Base-by-base conservation (phyloP, 768 basidiomycete genomes). In the Pulveroboletus ravenelii region DNA sequence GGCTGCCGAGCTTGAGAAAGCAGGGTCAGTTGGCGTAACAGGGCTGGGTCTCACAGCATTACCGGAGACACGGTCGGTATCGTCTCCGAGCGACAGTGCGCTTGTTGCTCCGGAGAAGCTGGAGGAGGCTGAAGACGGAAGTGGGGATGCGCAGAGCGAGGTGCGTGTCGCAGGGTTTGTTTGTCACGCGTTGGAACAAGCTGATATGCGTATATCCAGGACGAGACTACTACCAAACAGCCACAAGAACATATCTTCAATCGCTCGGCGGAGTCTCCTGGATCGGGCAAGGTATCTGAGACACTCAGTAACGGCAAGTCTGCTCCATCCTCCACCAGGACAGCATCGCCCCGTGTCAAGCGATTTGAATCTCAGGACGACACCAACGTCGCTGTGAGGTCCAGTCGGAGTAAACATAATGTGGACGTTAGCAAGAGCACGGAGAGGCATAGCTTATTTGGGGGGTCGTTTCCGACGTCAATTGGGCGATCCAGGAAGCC, bases 361-460 rank as follows among this genome's bases (percentile, higher is more conserved):
- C 68, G 58, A 29, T 55, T 55, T 15, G 60, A 54, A 13, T 61
- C 60, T 10, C 47, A 57, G 9, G 70, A 68, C 8, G 70, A 67
- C 7, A 36, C 53, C 40, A 48, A 17, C 31, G 34, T 47, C 48
- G 17, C 54, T 41, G 62, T 61, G 47, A 64, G 75, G 45, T 74
- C 75, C 29, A 63, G 72, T 20, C 74, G 79, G 50, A 53, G 64
- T 15, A 84, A 79, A 67, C 78, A 75, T 53, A 77, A 76, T 52
- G 41, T 70, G 14, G 85, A 87, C 45, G 71, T 58, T 10, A 55
- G 68, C 55, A 74, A 71, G 47, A 62, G 64, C 12, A 60, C 71
- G 5, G 85, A 88, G 37, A 73, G 89, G n/a, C 66, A 89, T 53
- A 93, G 91, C 60, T 82, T 95, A 60, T 95, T 96, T 61, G 89